Evolutionary conservation across 768 basidiomycete species (phyloP).

Genomic region (Roridomyces roridus): DNA sequence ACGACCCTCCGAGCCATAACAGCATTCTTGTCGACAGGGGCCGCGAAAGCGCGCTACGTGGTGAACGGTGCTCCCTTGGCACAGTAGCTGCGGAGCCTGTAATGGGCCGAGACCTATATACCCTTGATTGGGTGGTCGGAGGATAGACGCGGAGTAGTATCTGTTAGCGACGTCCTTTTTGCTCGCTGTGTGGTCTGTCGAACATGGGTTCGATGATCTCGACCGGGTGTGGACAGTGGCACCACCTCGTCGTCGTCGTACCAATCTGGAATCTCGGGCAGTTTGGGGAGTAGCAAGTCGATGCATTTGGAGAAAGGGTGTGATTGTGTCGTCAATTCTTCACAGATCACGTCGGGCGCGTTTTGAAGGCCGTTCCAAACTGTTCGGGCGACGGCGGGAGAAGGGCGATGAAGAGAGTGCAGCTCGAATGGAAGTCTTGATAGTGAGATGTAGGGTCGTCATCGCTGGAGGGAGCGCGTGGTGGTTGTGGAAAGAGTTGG

Average conservation of each 20-base stretch:
- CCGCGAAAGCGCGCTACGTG: too few species aligned
- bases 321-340: slow-evolving; percentile 1
- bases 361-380: slow-evolving; percentile 7
- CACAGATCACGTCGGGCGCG: slow-evolving; percentile 10
- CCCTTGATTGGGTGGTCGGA: too few species aligned
- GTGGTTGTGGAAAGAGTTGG: too few species aligned
- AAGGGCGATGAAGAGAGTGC: neutral
- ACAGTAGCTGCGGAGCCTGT: too few species aligned
- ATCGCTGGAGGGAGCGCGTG: too few species aligned
- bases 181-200: slow-evolving; percentile 23
- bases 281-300: neutral
- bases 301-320: neutral
- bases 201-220: neutral
- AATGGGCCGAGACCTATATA: too few species aligned
- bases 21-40: too few species aligned
- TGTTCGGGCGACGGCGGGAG: neutral
- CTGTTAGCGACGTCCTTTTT: too few species aligned
- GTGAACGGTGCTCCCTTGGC: too few species aligned
- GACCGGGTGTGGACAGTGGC: neutral
- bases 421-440: neutral
- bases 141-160: too few species aligned
- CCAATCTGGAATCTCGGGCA: slow-evolving; percentile 26
- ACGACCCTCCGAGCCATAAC: too few species aligned
- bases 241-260: slow-evolving; percentile 15
- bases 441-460: too few species aligned